phyloP scores from a whole-genome alignment of 1,284 basidiomycete genomes.

The Ceratobasidium papillatum region DNA sequence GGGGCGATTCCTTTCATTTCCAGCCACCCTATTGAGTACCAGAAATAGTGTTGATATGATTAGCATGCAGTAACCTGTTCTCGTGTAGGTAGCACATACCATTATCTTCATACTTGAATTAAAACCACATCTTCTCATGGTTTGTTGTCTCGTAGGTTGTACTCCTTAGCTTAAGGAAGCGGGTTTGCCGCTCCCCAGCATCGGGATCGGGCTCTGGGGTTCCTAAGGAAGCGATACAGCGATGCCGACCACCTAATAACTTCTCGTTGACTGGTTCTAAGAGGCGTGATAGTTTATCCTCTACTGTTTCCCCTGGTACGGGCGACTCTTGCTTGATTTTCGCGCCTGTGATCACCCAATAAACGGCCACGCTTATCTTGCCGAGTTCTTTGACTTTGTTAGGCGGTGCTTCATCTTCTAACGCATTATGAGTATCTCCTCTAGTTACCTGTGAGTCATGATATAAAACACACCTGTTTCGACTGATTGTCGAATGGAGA shows the following conservation, averaged over 20 bases:
- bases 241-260: not conserved
- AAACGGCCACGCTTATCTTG: not conserved
- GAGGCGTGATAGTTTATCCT: not conserved
- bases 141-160: not conserved
- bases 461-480: not conserved
- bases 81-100: too few species aligned
- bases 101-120: not conserved
- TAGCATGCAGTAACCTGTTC: too few species aligned
- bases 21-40: not conserved
- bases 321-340: not conserved
- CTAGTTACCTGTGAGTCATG: not conserved
- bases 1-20: not conserved
- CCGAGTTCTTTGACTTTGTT: not conserved
- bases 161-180: not conserved
- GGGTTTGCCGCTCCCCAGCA: not conserved
- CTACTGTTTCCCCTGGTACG: not conserved
- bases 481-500: not conserved
- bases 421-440: not conserved
- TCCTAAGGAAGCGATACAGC: not conserved
- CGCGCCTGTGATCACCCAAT: not conserved
- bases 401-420: not conserved
- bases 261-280: not conserved
- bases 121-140: not conserved
- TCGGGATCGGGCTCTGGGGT: not conserved
- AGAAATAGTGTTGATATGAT: too few species aligned